These are phyloP conservation scores for Tolypocladium album DNA, from an alignment of 2,329 filamentous ascomycete genomes.

Conservation along the genomic window DNA sequence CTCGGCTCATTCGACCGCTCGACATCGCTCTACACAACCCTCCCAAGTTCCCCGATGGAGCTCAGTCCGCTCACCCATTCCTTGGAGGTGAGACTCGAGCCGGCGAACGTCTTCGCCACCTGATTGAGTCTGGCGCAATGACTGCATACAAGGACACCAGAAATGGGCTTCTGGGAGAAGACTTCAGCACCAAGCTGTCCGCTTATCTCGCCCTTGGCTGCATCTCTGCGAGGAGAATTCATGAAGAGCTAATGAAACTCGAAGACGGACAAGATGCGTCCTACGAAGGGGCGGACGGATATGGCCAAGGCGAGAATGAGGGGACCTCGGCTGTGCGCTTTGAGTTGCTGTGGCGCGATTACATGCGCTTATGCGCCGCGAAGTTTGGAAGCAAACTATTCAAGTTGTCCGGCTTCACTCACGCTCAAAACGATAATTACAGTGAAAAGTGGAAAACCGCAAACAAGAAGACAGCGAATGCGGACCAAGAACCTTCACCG, in stretches of 20 bases:
- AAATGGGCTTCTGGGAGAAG: conserved; percentile 58
- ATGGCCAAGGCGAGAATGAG: conserved; percentile 59
- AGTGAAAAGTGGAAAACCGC: conserved; percentile 39
- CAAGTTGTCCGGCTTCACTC: conserved; percentile 50
- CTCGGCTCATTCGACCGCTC: conserved; percentile 47
- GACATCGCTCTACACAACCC: conserved; percentile 36
- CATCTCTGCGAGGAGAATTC: conserved; percentile 62
- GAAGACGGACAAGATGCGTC: conserved; percentile 48
- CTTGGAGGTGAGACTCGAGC: conserved; percentile 55
- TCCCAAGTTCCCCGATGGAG: conserved; percentile 40
- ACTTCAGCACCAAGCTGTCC: conserved; percentile 69
- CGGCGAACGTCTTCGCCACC: conserved; percentile 44
- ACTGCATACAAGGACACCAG: conserved; percentile 58
- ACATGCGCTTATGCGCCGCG: conserved; percentile 64
- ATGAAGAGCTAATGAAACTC: conserved; percentile 54
- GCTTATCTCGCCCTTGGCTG: conserved; percentile 63
- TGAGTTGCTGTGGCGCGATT: conserved; percentile 70
- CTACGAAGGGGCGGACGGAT: conserved; percentile 39
- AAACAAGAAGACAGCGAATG: conserved; percentile 14
- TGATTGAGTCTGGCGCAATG: conserved; percentile 51
- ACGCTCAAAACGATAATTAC: conserved; percentile 29
- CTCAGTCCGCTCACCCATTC: conserved; percentile 54
- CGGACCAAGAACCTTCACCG: conserved; percentile 27
- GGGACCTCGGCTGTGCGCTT: conserved; percentile 61
- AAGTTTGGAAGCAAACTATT: conserved; percentile 62